phyloP scores from a whole-genome alignment of 495 filamentous ascomycete genomes.

The Bombardia bombarda region DNA sequence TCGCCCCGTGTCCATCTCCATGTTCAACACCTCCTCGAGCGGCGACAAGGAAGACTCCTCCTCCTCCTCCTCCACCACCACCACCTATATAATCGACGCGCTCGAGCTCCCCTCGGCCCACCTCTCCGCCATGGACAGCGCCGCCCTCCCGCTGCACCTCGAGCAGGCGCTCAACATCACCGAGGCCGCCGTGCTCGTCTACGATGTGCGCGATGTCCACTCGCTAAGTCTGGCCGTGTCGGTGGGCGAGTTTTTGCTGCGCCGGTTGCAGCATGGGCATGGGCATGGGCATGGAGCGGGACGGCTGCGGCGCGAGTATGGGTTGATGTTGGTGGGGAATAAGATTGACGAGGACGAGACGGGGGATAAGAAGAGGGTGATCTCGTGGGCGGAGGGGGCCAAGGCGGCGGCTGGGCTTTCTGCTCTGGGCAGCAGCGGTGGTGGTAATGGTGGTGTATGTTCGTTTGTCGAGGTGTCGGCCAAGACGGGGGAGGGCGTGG shows the following conservation, averaged over 20 bases:
- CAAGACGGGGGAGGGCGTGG: conserved; percentile 29
- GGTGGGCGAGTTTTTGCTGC: conserved; percentile 23
- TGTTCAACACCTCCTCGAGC: no score
- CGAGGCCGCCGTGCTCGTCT: conserved; percentile 33
- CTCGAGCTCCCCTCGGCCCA: conserved; percentile 31
- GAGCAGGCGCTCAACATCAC: conserved; percentile 30
- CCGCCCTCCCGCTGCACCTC: no score
- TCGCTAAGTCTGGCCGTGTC: conserved; percentile 22
- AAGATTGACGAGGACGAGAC: conserved; percentile 21
- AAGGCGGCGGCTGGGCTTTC: conserved; percentile 15
- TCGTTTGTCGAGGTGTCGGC: conserved; percentile 31
- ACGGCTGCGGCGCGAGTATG: conserved; percentile 17
- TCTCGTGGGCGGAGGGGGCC: conserved; percentile 21
- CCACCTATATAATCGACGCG: conserved; percentile 23
- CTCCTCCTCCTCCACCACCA: conserved; percentile 17
- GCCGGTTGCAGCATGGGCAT: conserved; percentile 6
- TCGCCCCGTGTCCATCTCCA: no score
- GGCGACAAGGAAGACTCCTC: no score
- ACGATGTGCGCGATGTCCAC: conserved; percentile 25
- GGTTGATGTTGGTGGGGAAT: conserved; percentile 29
- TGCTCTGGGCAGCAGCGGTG: not conserved
- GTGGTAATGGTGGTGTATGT: no score
- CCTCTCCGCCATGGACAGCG: conserved; percentile 20
- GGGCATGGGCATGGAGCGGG: not conserved
- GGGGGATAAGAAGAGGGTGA: conserved; percentile 17